Base-by-base conservation (phyloP, 2,329 filamentous ascomycete genomes). In the Madurella mycetomatis region DNA sequence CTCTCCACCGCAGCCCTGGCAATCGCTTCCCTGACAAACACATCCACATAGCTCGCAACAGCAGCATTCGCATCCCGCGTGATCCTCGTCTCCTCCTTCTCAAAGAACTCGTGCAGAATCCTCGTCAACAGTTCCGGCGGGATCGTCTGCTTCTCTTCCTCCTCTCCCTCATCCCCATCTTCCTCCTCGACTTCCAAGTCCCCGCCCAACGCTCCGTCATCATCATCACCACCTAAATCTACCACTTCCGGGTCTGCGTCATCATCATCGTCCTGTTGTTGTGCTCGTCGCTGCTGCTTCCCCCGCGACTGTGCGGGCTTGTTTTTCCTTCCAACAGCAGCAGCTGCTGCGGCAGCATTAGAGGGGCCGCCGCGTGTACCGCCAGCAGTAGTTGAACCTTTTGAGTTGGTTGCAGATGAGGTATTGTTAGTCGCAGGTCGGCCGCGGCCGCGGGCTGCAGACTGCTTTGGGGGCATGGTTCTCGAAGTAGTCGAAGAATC, bases 1-100 rank as follows among this genome's bases (percentile, higher is more conserved):
- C 86, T 85, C 75, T 90, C 87, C 55, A 84, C 83, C 9, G 85
- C 82, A 40, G 89, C 85, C 66, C 92, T 74, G 15, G 90, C 90
- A 67, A 97, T 84, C 1, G 90, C 90, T 73, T 97, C 92, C 58
- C 88, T 80, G 50, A 96, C 87, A 72, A 96, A 97, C 0, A 92
- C 83, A 70, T 96, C 90, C 70, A 96, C 80, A 68, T 97, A 97
- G 72, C 87, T 90, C 13, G 84, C 87, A 55, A 92, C 81, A 1
- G 91, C 82, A 7, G 75, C 79, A 67, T 92, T 89, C 4, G 90
- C 90, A 65, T 91, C 88, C 63, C 83, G 85, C 8, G 85, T 85
- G 60, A 96, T 84, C 61, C 86, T 79, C 19, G 87, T 92, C 53
- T 81, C 79, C 47, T 87, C 81, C 56, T 80, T 78, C 62, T 86